phyloP scores from a whole-genome alignment of 371 early-diverging fungal species.

The Dichotomocladium elegans region DNA sequence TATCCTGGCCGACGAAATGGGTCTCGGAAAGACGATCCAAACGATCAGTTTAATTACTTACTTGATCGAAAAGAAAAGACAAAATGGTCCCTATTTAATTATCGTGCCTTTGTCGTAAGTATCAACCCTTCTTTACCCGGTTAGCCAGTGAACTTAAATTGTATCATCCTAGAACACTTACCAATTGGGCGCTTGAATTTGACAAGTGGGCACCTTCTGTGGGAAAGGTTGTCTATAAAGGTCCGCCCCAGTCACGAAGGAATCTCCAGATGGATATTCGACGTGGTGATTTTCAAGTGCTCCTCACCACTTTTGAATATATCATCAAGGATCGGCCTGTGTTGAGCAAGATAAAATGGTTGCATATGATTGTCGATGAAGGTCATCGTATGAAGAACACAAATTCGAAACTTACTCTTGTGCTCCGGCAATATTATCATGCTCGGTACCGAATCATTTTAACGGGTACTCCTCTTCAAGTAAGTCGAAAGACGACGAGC shows the following conservation, averaged over 20 bases:
- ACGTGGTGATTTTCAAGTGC: slow-evolving; percentile 83
- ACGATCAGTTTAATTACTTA: slow-evolving; percentile 96
- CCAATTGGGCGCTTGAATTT: slow-evolving; percentile 97
- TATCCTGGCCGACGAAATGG: slow-evolving; percentile 99
- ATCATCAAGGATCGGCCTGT: slow-evolving; percentile 88
- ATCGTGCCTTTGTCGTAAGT: slow-evolving; percentile 89
- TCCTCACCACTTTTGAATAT: slow-evolving; percentile 98
- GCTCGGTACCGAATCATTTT: slow-evolving; percentile 95
- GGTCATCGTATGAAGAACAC: slow-evolving; percentile 98
- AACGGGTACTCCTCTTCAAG: slow-evolving; percentile 98
- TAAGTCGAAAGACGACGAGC: slow-evolving; percentile 7
- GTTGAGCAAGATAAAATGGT: slow-evolving; percentile 87
- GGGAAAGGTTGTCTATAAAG: slow-evolving; percentile 86
- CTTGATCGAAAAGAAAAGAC: slow-evolving; percentile 87
- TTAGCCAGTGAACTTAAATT: not conserved
- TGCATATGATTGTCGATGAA: slow-evolving; percentile 97
- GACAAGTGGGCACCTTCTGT: slow-evolving; percentile 98
- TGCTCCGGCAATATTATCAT: slow-evolving; percentile 79
- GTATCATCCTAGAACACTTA: slow-evolving; percentile 57
- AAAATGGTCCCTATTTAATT: slow-evolving; percentile 91
- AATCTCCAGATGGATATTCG: slow-evolving; percentile 69
- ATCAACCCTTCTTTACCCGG: not conserved
- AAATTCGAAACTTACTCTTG: slow-evolving; percentile 82
- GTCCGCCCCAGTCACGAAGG: slow-evolving; percentile 70
- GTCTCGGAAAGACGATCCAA: slow-evolving; percentile 96